Conservation (phyloP, 2,329 filamentous ascomycete species). For the Penicillium sp. region DNA sequence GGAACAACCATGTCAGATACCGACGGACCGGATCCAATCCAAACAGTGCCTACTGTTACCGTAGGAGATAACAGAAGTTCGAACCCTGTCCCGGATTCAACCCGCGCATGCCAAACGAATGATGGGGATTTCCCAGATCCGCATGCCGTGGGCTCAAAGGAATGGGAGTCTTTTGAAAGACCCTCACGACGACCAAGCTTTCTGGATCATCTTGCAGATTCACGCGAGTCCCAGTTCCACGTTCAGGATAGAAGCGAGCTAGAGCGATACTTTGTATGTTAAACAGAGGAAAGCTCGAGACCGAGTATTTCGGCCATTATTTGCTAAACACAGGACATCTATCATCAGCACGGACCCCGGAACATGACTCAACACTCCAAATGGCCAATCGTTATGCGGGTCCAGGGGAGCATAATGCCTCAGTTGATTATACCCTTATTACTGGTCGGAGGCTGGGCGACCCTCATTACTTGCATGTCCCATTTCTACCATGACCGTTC, state of each 20-base stretch:
- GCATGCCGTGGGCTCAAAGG: conserved; percentile 10
- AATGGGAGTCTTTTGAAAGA: conserved; percentile 27
- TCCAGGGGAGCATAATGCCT: conserved; percentile 76
- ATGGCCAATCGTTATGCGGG: conserved; percentile 73
- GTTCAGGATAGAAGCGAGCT: conserved; percentile 50
- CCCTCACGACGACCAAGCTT: conserved; percentile 35
- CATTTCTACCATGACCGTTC: conserved; percentile 48
- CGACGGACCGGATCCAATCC: not conserved
- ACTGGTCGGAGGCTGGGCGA: conserved; percentile 68
- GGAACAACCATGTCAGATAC: not conserved
- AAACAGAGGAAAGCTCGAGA: not conserved
- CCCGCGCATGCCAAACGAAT: not conserved
- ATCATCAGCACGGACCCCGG: conserved; percentile 54
- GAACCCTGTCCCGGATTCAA: not conserved
- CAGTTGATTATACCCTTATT: conserved; percentile 73
- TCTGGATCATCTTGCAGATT: conserved; percentile 36
- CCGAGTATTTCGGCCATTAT: not conserved
- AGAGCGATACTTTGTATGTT: conserved; percentile 64
- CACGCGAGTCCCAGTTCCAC: conserved; percentile 37
- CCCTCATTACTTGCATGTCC: conserved; percentile 64
- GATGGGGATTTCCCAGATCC: not conserved
- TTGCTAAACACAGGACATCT: not conserved
- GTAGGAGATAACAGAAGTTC: not conserved
- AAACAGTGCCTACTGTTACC: not conserved
- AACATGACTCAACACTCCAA: conserved; percentile 75